phyloP scores from a whole-genome alignment of 2,329 filamentous ascomycete genomes.

The Alternaria gaisen region DNA sequence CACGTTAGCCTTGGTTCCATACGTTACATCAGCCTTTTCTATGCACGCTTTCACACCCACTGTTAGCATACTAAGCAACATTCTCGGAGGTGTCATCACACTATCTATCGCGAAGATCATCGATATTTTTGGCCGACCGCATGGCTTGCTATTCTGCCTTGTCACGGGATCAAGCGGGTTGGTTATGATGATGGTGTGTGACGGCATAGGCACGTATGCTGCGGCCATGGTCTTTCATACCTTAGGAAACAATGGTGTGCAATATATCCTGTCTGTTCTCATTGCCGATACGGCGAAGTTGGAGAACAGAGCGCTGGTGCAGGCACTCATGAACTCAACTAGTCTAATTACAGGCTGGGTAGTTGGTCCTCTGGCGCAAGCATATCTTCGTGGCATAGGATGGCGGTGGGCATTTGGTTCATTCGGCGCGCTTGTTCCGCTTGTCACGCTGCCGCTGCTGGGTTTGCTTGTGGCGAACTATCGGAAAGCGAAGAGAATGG shows the following conservation, averaged over 20 bases:
- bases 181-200: conserved; percentile 72
- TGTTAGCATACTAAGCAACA: conserved; percentile 40
- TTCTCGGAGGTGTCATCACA: conserved; percentile 48
- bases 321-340: conserved; percentile 54
- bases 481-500: conserved; percentile 64
- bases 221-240: conserved; percentile 72
- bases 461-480: conserved; percentile 64
- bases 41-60: conserved; percentile 46
- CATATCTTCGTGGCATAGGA: conserved; percentile 57
- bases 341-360: conserved; percentile 34
- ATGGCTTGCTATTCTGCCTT: conserved; percentile 44
- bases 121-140: conserved; percentile 51
- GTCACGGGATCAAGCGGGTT: conserved; percentile 45
- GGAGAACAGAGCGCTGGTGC: conserved; percentile 69
- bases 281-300: conserved; percentile 73
- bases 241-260: conserved; percentile 66
- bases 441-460: conserved; percentile 67
- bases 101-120: conserved; percentile 51
- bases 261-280: conserved; percentile 60
- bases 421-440: conserved; percentile 70
- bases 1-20: conserved; percentile 46
- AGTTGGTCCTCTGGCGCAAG: conserved; percentile 25
- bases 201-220: conserved; percentile 66
- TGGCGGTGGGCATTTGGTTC: conserved; percentile 74
- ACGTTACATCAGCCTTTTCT: conserved; percentile 50